phyloP scores from a whole-genome alignment of 768 basidiomycete species.

The Leccinum broughii region DNA sequence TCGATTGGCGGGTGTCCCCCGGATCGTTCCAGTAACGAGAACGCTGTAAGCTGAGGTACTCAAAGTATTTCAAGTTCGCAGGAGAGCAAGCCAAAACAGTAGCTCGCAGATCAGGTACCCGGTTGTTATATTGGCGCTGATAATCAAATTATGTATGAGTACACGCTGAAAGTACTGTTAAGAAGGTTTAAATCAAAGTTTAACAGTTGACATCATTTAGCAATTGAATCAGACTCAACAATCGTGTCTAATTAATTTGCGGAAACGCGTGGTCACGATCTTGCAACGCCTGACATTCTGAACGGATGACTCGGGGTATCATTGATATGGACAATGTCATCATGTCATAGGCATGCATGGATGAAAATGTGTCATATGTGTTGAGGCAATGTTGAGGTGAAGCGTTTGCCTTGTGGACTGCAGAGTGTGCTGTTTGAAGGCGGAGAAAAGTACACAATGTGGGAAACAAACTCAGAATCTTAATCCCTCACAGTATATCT shows the following conservation, averaged over 20 bases:
- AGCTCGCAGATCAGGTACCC: constrained; percentile 1
- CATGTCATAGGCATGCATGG: neutral
- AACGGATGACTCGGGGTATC: neutral
- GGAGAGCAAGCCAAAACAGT: neutral
- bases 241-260: neutral
- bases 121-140: neutral
- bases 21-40: neutral
- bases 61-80: neutral
- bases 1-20: neutral
- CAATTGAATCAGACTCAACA: neutral
- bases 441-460: neutral
- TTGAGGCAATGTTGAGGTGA: neutral
- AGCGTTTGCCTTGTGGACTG: neutral
- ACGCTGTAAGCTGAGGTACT: neutral
- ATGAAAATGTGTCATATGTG: neutral
- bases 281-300: neutral
- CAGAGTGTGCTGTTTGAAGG: neutral
- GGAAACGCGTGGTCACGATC: neutral
- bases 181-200: neutral
- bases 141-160: neutral
- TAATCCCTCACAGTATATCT: neutral
- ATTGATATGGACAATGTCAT: neutral
- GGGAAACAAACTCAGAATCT: neutral
- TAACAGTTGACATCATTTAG: neutral
- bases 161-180: neutral